These are phyloP conservation scores for Draba incana DNA, from an alignment of 345 rosid genomes.

Conservation along the genomic window DNA sequence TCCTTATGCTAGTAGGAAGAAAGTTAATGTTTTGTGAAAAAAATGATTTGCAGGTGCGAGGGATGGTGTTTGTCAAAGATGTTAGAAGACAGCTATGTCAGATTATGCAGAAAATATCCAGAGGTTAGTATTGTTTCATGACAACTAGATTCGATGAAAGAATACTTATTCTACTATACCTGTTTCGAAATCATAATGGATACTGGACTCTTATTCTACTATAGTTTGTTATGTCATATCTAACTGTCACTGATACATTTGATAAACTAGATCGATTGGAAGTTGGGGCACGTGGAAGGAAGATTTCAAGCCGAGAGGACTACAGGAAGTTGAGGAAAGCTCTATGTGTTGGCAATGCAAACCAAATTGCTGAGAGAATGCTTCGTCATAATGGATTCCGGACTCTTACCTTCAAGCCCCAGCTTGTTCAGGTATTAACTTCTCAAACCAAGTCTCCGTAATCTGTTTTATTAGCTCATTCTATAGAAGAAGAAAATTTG, in stretches of 20 bases:
- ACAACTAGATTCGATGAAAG: constrained; percentile 4
- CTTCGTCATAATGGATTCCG: constrained; percentile 86
- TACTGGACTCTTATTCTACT: too few relatives aligned
- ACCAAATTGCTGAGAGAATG: constrained; percentile 91
- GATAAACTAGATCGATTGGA: constrained; percentile 63
- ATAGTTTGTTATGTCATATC: background rate
- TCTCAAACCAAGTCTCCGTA: constrained; percentile 6
- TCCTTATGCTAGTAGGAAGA: background rate
- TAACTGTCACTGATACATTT: constrained; percentile 11
- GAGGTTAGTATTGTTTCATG: constrained; percentile 55
- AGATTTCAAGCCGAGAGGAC: constrained; percentile 48
- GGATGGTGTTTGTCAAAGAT: constrained; percentile 92
- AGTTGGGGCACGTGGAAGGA: constrained; percentile 55
- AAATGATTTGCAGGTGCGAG: constrained; percentile 65
- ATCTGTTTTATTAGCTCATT: constrained; percentile 7
- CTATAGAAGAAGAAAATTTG: background rate
- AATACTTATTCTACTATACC: background rate
- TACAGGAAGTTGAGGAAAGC: constrained; percentile 87
- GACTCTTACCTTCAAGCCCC: constrained; percentile 74
- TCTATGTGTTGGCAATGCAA: constrained; percentile 80
- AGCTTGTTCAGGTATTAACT: constrained; percentile 75
- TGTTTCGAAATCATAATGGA: too few relatives aligned
- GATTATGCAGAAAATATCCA: constrained; percentile 86
- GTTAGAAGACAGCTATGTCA: constrained; percentile 84
- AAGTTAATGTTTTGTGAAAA: background rate